Percentiles rank a stretch among this genome's conserved stretches.
phyloP scores from a whole-genome alignment of 2,329 filamentous ascomycete species.

The Fusarium sublunatum region DNA sequence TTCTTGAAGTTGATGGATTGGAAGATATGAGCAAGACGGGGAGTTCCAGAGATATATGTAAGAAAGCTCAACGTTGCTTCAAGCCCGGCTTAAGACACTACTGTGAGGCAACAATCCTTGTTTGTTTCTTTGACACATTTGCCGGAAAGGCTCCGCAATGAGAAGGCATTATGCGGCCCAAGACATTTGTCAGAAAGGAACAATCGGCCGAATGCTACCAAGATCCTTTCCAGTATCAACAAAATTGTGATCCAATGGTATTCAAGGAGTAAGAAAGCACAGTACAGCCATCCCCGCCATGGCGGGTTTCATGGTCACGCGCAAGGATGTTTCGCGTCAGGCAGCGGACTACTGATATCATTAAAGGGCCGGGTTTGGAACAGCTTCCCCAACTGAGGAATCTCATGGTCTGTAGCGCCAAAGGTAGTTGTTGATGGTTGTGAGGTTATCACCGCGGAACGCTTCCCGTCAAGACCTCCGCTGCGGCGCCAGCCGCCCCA shows the following conservation, averaged over 20 bases:
- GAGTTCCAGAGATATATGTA: slow-evolving; percentile 39
- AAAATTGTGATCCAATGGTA: slow-evolving; percentile 35
- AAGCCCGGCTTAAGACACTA: slow-evolving; percentile 39
- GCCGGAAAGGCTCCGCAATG: slow-evolving; percentile 46
- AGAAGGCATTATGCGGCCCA: slow-evolving; percentile 44
- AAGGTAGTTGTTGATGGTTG: slow-evolving; percentile 36
- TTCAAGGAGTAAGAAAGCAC: slow-evolving; percentile 36
- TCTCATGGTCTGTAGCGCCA: slow-evolving; percentile 41
- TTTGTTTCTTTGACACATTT: slow-evolving; percentile 28
- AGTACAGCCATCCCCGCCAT: slow-evolving; percentile 31
- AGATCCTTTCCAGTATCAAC: slow-evolving; percentile 26
- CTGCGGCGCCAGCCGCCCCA: slow-evolving; percentile 53
- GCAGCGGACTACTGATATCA: slow-evolving; percentile 45
- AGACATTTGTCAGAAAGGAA: slow-evolving; percentile 34
- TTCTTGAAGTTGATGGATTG: slow-evolving; percentile 14
- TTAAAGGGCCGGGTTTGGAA: slow-evolving; percentile 28
- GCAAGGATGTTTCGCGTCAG: slow-evolving; percentile 43
- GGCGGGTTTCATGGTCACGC: slow-evolving; percentile 39
- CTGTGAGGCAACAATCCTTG: slow-evolving; percentile 24
- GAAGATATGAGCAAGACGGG: slow-evolving; percentile 15
- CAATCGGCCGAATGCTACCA: slow-evolving; percentile 11
- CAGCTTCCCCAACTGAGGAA: slow-evolving; percentile 25
- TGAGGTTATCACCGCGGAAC: slow-evolving; percentile 46
- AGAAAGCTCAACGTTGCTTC: slow-evolving; percentile 33
- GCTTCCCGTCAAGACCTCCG: slow-evolving; percentile 43